These are phyloP conservation scores for Gaeumannomyces sp. DNA, from an alignment of 2,329 filamentous ascomycete genomes.

Conservation along the genomic window DNA sequence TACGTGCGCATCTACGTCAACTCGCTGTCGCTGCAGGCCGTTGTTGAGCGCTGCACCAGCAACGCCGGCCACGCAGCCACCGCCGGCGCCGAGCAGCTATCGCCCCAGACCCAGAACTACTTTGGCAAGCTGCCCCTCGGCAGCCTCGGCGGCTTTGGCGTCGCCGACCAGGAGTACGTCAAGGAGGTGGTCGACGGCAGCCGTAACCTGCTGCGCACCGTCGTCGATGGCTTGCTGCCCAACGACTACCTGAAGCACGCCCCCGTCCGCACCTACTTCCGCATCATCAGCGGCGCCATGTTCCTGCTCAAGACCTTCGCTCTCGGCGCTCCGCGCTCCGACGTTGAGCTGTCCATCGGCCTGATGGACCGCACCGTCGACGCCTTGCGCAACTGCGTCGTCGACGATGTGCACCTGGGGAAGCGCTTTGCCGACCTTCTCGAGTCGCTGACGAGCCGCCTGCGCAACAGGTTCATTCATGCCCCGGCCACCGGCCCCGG, in stretches of 20 bases:
- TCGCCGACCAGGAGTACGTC: constrained; percentile 66
- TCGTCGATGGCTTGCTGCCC: constrained; percentile 70
- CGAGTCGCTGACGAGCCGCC: constrained; percentile 68
- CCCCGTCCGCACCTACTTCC: constrained; percentile 78
- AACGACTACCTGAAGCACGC: constrained; percentile 74
- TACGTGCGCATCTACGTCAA: constrained; percentile 94
- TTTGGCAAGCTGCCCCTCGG: constrained; percentile 59
- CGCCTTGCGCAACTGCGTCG: constrained; percentile 69
- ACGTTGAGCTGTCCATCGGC: constrained; percentile 68
- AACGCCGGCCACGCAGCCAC: constrained; percentile 49
- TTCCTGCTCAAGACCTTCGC: constrained; percentile 81
- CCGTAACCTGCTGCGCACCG: constrained; percentile 67
- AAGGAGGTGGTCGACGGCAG: constrained; percentile 72
- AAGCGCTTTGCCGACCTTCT: constrained; percentile 77
- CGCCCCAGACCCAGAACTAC: constrained; percentile 59
- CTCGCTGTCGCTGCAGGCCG: constrained; percentile 86
- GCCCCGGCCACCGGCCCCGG: constrained; percentile 35
- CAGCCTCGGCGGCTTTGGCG: constrained; percentile 56
- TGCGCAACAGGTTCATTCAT: constrained; percentile 69
- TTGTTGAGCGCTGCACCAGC: constrained; percentile 85
- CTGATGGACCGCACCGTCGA: constrained; percentile 71
- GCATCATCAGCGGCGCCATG: constrained; percentile 80
- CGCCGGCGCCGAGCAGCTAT: constrained; percentile 35
- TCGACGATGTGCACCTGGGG: constrained; percentile 81
- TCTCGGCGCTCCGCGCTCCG: constrained; percentile 69